phyloP scores from a whole-genome alignment of 768 basidiomycete species.

The Suillus paluster region DNA sequence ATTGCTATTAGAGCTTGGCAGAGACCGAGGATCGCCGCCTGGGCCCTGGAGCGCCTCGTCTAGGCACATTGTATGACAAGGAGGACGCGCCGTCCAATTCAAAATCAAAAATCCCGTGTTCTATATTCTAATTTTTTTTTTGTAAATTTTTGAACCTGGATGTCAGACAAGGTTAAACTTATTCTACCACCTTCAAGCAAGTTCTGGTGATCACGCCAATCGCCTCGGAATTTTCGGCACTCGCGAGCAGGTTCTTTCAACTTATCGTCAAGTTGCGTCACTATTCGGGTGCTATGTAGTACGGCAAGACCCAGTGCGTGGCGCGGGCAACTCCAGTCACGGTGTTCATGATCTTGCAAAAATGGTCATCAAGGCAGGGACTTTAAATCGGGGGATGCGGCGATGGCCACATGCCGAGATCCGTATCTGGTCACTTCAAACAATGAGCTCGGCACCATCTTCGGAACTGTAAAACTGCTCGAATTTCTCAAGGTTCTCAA shows the following conservation, averaged over 20 bases:
- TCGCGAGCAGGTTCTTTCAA: too few species aligned
- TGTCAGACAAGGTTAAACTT: slow-evolving; percentile 2
- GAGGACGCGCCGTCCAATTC: neutral
- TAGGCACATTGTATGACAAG: neutral
- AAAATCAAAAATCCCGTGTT: neutral
- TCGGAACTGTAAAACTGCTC: neutral
- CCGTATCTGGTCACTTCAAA: neutral
- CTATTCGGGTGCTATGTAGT: too few species aligned
- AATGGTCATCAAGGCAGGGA: neutral
- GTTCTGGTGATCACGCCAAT: neutral
- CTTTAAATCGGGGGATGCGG: neutral
- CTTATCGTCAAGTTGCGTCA: too few species aligned
- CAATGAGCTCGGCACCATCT: neutral
- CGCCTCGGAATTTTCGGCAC: neutral
- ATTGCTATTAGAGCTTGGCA: neutral
- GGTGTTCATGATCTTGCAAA: too few species aligned
- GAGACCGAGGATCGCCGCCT: too few species aligned
- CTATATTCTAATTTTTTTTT: too few species aligned
- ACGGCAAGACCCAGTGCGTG: neutral
- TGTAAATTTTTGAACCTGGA: neutral
- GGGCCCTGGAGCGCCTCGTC: neutral
- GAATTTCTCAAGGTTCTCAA: too few species aligned
- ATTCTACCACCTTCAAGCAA: too few species aligned
- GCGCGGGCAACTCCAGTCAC: neutral
- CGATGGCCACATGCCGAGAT: too few species aligned